Base-by-base conservation (phyloP, 306 rosid genomes). In the Vigna nakashimae region DNA sequence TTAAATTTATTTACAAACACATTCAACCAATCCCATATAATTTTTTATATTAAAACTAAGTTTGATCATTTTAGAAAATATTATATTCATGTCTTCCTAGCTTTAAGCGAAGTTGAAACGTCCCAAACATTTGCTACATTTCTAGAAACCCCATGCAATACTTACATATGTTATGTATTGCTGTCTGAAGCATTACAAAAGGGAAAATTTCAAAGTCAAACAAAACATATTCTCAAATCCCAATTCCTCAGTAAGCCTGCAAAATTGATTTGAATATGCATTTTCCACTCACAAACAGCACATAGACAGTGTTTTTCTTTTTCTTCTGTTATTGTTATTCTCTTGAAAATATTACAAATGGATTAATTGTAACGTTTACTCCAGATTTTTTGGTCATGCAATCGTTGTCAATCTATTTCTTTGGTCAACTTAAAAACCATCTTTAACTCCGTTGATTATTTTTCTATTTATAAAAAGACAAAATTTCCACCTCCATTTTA, bases 151-250 rank as follows among this genome's bases (percentile, higher is more conserved):
- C 12, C 45, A 40, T 26, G 28, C 28, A 26, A 26, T 26, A 26
- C 28, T 26, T 26, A 26, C 28, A 26, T 2, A 26, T 40, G 45
- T 40, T 1, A 7, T 40, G 2, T n/a, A 74, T 58, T 42, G 63
- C 13, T 62, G 52, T 62, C 50, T 40, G 13, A 42, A 46, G 43
- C 50, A 69, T 3, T 42, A 42, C 46, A 30, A 59, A 43, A 48
- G 15, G 2, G 26, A 78, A 77, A 26, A 0, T 65, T 71, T 65
- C 80, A 9, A 59, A 83, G 80, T 83, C 83, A 52, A 83, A 83
- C 83, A 17, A 78, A 83, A 67, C 66, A 57, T 38, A 52, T 78
- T 79, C 63, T 40, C 49, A 72, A 59, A 71, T 52, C 30, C 59
- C 56, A 28, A 34, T 55, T 79, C 78, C 36, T 71, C 2, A 28